Evolutionary conservation across 192 early-diverging fungal species (phyloP), one percentile per base, ranked within the genome.

Genomic region (Glomus cerebriforme): DNA sequence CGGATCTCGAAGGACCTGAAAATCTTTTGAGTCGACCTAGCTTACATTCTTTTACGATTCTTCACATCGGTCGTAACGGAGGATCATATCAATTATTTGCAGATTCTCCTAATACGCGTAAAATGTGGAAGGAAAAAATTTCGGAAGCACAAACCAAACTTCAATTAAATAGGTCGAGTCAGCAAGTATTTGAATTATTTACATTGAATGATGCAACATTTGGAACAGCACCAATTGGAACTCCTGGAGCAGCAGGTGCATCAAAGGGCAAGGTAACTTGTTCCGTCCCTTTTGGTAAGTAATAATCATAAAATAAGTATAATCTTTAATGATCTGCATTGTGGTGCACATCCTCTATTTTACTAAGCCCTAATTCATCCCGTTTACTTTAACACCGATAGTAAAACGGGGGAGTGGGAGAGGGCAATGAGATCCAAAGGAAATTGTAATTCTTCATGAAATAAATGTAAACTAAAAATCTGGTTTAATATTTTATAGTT

Each of bases 121-220:
- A 87, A 77, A 86, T 93, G 64, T 99, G 97, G 97, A 86, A 92
- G 62, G 93, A 95, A 58, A 92, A 89, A 70, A 95, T 99, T 72
- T 17, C 66, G 73, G 27, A 73, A 79, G 27, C 65, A 87, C 54
- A 83, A 73, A 68, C 81, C 78, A 83, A 87, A 70, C 73, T 86
- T 75, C 65, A 82, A 74, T 73, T 84, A 37, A 85, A 90, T 85
- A 89, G 88, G 72, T 54, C 86, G 89, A 59, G 69, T 17, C 59
- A 87, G 22, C 84, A 86, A 29, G 77, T 95, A n/a, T 85, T 83
- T 45, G 86, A 92, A 13, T 81, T 82, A 26, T 85, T 85, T 39
- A 78, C 77, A 19, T 60, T 78, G 10, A 69, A 78, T 37, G 77
- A 78, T 78, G 26, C 32, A 1, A 78, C 64, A 3, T 78, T 78